Evolutionary conservation across 2,329 filamentous ascomycete species (phyloP), one percentile per base, ranked within the genome.

Genomic region (Sporothrix dimorphospora): DNA sequence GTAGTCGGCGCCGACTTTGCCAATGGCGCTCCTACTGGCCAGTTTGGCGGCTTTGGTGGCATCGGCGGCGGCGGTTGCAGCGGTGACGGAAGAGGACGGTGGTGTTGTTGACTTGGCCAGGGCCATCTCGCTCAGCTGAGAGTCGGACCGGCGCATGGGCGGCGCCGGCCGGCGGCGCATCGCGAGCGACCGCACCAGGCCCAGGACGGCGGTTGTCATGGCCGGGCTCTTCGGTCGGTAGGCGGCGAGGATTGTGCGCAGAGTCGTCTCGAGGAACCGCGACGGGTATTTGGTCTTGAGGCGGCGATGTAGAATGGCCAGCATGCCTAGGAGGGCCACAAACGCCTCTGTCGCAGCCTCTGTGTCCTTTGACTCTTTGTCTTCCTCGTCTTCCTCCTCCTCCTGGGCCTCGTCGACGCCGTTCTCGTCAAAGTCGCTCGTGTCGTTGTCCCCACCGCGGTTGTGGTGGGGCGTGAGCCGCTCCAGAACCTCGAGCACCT

Each of bases 211-310:
- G 0, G 90, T 87, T 0, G 92, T 91, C 78, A 91, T 90, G 77
- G 91, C 90, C 74, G 90, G 88, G 73, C 87, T 86, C 9, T 85
- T 88, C 75, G 83, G 88, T 78, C 84, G 85, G 79, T 92, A 94
- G 59, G 88, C 88, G 71, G 87, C 84, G 71, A 91, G 85, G 65
- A 94, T 88, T 34, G 92, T 91, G 74, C 92, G 89, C 19, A 96
- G 83, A n/a, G 91, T 92, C 0, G 90, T 90, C 69, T 91, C 92
- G 24, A 96, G 85, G 80, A 95, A 96, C 45, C 92, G 87, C 65
- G 92, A 94, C 1, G 93, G 92, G 74, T 89, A 90, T 79, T 91
- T 92, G 6, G 93, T 93, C 81, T 91, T 90, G 78, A 96, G 90
- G 73, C 93, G 86, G 71, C 86, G 87, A 80, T 94, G 92, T 14